Base-by-base conservation (phyloP, 805 yeast species). In the Candida palmyrensis region DNA sequence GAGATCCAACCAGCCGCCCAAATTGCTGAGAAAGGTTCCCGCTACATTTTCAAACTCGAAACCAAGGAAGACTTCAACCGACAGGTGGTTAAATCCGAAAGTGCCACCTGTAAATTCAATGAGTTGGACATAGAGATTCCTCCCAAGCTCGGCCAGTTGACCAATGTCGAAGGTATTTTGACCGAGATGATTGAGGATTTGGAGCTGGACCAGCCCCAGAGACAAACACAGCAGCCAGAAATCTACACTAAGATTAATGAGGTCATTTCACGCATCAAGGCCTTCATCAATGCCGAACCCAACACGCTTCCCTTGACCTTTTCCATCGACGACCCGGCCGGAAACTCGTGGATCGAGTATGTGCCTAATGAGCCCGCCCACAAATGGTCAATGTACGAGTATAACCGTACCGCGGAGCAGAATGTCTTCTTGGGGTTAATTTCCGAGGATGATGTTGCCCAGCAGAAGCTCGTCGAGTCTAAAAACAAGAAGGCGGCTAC, bases 1-100 rank as follows among this genome's bases (percentile, higher is more conserved):
- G 98, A 92, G 62, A 75, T 92, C 45, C 98, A 92, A 66, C 83
- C 97, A n/a, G 99, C 98, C 5, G 79, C 92, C 4, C 76, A 76
- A 36, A 87, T 92, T 42, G 95, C 90, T 48, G 90, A 82, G 47
- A 85, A 84, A 59, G 99, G 98, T 21, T 59, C 82, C 15, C 75
- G 77, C 48, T 85, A 83, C 56, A 64, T 73, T 18, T 62, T 89
- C 41, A 77, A 78, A 52, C 59, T 90, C 29, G 95, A 84, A 54
- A 49, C 51, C 11, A 69, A 71, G 41, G 72, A 72, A 25, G 97
- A 92, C 54, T 77, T 90, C 56, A 82, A 77, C 59, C 77, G 97
- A 57, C 95, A 90, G 62, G 83, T 92, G 15, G 86, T 92, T 48
- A 92, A 92, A 62, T 79, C 92, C 19, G 97, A 90, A 54, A 70